Evolutionary conservation across 1,284 basidiomycete species (phyloP), one percentile per base, ranked within the genome.

Genomic region (Ganoderma meredithae): DNA sequence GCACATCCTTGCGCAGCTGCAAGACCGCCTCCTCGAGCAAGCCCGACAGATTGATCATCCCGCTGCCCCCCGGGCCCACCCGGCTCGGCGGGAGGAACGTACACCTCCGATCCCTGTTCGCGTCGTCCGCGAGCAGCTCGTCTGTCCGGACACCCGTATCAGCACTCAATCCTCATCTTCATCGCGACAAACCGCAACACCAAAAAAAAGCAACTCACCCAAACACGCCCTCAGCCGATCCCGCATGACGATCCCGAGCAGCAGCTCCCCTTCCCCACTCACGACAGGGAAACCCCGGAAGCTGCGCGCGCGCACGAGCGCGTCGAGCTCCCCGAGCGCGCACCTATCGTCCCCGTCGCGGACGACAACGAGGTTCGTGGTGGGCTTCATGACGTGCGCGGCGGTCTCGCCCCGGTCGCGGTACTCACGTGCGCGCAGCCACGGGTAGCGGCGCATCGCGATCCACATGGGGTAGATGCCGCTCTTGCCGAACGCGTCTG

Each of bases 391-490:
- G 65, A 90, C 80, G 63, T 85, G 83, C 19, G 83, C 85, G 1
- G 88, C 91, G 3, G 85, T 88, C 72, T 90, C 85, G 12, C 89
- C 89, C 55, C 84, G 81, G 74, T 92, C 90, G 49, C 87, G 86
- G 76, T 88, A 91, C 69, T 92, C 88, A 40, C 85, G 82, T 40
- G 89, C 87, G n/a, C 90, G 87, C 4, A 94, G 81, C 89, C 91
- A 94, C 0, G 92, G 90, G 75, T 93, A 94, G 43, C 84, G 83
- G 60, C 87, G 83, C 83, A 92, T 85, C 10, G 89, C 86, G 68
- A 92, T 92, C 90, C 90, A 92, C n/a, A 85, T 85, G 43, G 88
- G 79, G 74, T 92, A 93, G 56, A 92, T 91, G n/a, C 91, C 91
- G 73, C 91, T 89, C 71, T 86, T 87, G 4, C 88, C 89, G 63